These are phyloP conservation scores for Penicillium occitanis DNA, from an alignment of 2,329 filamentous ascomycete species.

Conservation along the genomic window DNA sequence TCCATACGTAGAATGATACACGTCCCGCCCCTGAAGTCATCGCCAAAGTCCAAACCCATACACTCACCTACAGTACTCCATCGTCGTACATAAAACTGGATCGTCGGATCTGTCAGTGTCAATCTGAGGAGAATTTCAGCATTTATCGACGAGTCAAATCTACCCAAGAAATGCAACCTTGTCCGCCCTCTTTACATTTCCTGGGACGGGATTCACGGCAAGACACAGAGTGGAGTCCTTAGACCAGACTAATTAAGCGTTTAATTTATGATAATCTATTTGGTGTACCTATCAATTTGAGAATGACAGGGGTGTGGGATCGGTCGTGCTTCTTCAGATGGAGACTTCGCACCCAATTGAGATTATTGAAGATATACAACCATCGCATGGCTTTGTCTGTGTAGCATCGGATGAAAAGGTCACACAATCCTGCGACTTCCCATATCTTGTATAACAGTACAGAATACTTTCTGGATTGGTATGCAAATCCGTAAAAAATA, in stretches of 20 bases:
- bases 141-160: constrained; percentile 5
- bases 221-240: background rate
- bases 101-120: background rate
- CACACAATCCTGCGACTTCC: background rate
- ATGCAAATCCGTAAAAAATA: background rate
- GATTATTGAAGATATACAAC: background rate
- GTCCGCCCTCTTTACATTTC: background rate
- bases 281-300: constrained; percentile 5
- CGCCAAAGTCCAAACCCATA: background rate
- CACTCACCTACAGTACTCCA: background rate
- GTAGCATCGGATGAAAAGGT: background rate
- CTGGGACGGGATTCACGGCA: background rate
- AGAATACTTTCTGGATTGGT: background rate
- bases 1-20: background rate
- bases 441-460: background rate
- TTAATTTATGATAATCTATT: background rate
- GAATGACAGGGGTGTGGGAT: background rate
- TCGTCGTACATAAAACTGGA: background rate
- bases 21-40: background rate
- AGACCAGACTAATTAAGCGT: background rate
- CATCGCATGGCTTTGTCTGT: background rate
- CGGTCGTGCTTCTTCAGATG: background rate
- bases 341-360: background rate
- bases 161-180: background rate
- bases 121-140: background rate